Conservation (phyloP, 2,329 filamentous ascomycete species). For the Dichotomopilus funicola region DNA sequence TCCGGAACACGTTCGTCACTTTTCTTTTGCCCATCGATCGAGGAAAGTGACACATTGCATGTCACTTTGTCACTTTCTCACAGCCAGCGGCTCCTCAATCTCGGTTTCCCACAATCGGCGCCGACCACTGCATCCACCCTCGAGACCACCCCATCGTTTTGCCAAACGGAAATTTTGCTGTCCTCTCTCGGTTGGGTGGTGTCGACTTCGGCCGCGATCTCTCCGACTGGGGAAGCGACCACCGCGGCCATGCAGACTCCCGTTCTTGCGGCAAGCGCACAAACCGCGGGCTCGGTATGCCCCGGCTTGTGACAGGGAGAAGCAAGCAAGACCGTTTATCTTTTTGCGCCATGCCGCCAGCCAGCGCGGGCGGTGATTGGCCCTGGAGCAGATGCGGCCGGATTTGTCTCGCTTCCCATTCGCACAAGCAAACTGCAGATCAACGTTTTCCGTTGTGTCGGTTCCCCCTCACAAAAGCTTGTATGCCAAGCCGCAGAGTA, state of each 20-base stretch:
- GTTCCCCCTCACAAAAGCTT: not conserved
- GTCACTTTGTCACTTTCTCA: too few relatives aligned
- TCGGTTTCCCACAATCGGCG: too few relatives aligned
- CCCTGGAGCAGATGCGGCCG: not conserved
- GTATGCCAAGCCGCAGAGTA: not conserved
- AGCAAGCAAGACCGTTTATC: not conserved
- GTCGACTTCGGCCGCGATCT: not conserved
- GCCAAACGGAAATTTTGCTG: too few relatives aligned
- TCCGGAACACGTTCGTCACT: not conserved
- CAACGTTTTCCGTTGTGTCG: slow-evolving; percentile 11
- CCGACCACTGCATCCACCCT: too few relatives aligned
- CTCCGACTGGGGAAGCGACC: not conserved
- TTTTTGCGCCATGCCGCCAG: not conserved
- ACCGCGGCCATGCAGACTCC: slow-evolving; percentile 3
- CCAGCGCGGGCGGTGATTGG: slow-evolving; percentile 3
- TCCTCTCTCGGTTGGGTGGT: not conserved
- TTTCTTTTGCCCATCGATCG: not conserved
- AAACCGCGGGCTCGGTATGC: slow-evolving; percentile 10
- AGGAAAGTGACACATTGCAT: too few relatives aligned
- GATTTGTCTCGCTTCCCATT: slow-evolving; percentile 2
- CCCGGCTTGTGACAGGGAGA: not conserved
- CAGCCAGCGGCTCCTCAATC: too few relatives aligned
- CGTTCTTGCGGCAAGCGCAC: slow-evolving; percentile 1
- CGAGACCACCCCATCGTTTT: too few relatives aligned
- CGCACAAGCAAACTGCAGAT: slow-evolving; percentile 6